phyloP scores from a whole-genome alignment of 2,329 filamentous ascomycete genomes.

The Stachybotrys chartarum region DNA sequence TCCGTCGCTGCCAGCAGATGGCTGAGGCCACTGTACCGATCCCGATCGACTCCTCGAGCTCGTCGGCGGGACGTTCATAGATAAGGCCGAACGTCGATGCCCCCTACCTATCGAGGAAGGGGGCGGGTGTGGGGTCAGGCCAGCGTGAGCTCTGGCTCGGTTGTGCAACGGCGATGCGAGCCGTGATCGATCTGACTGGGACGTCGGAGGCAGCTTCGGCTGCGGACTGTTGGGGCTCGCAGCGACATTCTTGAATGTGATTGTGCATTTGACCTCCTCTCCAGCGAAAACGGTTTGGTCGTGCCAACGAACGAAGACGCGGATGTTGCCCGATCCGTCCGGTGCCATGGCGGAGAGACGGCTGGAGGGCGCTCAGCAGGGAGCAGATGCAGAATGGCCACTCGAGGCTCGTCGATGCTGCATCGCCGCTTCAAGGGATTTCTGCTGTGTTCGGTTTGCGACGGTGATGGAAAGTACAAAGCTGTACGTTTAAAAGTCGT shows the following conservation, averaged over 20 bases:
- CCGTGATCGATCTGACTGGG: slow-evolving; percentile 23
- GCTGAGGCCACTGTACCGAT: slow-evolving; percentile 38
- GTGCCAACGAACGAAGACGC: slow-evolving; percentile 92
- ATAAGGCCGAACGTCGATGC: slow-evolving; percentile 59
- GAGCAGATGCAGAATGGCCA: slow-evolving; percentile 17
- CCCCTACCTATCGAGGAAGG: slow-evolving; percentile 34
- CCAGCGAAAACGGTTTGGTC: slow-evolving; percentile 93
- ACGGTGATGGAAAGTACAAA: neutral
- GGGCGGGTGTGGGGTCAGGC: slow-evolving; percentile 37
- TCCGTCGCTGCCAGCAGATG: slow-evolving; percentile 19
- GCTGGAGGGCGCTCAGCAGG: slow-evolving; percentile 16
- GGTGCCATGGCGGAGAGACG: slow-evolving; percentile 35
- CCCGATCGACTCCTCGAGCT: slow-evolving; percentile 36
- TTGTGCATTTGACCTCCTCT: slow-evolving; percentile 90
- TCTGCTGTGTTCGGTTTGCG: neutral
- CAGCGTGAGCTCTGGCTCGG: slow-evolving; percentile 33
- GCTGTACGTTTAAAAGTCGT: neutral
- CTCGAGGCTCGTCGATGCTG: slow-evolving; percentile 10
- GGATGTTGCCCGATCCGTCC: slow-evolving; percentile 61
- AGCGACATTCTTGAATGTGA: slow-evolving; percentile 88
- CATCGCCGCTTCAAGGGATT: neutral
- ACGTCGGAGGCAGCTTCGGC: slow-evolving; percentile 13
- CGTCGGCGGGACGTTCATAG: slow-evolving; percentile 47
- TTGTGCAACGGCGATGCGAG: slow-evolving; percentile 35
- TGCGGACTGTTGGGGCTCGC: slow-evolving; percentile 30